Evolutionary conservation across 495 filamentous ascomycete genomes (phyloP).

Genomic region (Talaromyces thailandensis): DNA sequence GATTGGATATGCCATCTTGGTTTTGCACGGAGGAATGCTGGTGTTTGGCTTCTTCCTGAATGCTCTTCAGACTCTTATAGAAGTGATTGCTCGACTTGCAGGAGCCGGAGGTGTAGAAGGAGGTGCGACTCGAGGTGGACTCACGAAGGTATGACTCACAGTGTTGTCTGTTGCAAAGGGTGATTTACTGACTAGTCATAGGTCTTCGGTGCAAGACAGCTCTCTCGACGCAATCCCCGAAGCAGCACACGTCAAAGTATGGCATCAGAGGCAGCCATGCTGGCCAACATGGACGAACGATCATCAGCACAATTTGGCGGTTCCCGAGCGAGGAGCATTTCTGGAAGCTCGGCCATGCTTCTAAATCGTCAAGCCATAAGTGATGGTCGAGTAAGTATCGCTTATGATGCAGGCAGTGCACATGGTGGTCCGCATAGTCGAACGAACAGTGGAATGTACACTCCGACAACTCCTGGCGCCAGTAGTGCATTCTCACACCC

Average conservation of each 20-base stretch:
- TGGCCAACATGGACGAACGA: constrained; percentile 52
- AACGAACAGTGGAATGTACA: constrained; percentile 43
- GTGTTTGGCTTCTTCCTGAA: constrained; percentile 94
- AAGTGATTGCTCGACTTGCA: constrained; percentile 70
- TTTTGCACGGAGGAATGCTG: constrained; percentile 78
- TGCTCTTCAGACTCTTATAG: constrained; percentile 78
- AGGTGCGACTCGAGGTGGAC: constrained; percentile 72
- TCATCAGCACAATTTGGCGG: constrained; percentile 59
- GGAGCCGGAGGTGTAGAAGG: constrained; percentile 72
- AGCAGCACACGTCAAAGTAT: constrained; percentile 63
- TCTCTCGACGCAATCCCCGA: constrained; percentile 65
- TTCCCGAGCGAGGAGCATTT: constrained; percentile 69
- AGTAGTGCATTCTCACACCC: constrained; percentile 62
- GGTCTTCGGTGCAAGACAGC: constrained; percentile 87
- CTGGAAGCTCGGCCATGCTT: constrained; percentile 71
- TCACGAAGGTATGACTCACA: constrained; percentile 54
- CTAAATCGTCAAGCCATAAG: constrained; percentile 45
- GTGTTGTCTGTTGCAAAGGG: neutral
- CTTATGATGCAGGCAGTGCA: constrained; percentile 37
- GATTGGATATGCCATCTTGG: constrained; percentile 88
- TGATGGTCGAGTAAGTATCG: constrained; percentile 36
- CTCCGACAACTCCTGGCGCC: constrained; percentile 59
- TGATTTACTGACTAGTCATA: constrained; percentile 10
- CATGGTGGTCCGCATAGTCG: constrained; percentile 38
- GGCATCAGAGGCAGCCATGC: constrained; percentile 71